Percentiles rank a stretch among this genome's conserved stretches.
Evolutionary conservation across 768 basidiomycete species (phyloP).

Genomic region (Panaeolus cyanescens): DNA sequence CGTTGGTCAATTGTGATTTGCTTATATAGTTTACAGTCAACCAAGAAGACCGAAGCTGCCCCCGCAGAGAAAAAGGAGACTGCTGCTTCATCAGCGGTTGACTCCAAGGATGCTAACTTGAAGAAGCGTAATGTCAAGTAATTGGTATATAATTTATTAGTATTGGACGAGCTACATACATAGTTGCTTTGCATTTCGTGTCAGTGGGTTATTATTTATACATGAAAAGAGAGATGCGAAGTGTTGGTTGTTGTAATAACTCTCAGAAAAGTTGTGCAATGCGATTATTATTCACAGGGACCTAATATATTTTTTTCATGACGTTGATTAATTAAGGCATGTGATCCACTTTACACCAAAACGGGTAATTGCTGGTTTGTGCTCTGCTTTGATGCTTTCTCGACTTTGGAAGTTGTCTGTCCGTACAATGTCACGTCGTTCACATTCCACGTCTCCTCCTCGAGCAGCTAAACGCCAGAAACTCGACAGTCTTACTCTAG

Average conservation of each 20-base stretch:
- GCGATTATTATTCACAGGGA: background rate
- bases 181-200: constrained; percentile 13
- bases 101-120: constrained; percentile 67
- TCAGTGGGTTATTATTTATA: constrained; percentile 6
- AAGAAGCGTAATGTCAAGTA: constrained; percentile 68
- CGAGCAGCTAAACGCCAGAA: constrained; percentile 56
- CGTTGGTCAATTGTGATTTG: background rate
- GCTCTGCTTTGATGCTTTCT: background rate
- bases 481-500: constrained; percentile 59
- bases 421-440: constrained; percentile 51
- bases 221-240: background rate
- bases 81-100: constrained; percentile 71
- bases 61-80: constrained; percentile 63
- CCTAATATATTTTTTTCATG: too few species aligned
- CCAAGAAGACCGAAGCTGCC: constrained; percentile 77
- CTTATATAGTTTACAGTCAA: constrained; percentile 39
- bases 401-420: background rate
- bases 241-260: background rate
- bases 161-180: constrained; percentile 6
- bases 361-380: background rate
- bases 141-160: constrained; percentile 18
- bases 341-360: too few species aligned
- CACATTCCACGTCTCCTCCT: constrained; percentile 48
- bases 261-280: background rate
- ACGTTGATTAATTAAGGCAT: too few species aligned